These are phyloP conservation scores for Lepidium sativum DNA, from an alignment of 345 rosid species.

Conservation along the genomic window DNA sequence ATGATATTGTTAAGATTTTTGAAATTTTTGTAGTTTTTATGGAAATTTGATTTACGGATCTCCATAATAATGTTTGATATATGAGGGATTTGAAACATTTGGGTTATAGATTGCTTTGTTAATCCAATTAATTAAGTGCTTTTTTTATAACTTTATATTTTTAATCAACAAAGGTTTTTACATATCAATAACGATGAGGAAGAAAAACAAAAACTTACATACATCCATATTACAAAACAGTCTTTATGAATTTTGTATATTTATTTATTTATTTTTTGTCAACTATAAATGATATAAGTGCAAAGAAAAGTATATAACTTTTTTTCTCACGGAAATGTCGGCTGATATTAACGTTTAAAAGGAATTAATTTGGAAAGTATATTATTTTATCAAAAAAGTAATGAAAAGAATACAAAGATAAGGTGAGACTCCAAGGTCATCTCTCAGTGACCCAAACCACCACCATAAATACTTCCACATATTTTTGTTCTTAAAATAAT, in stretches of 20 bases:
- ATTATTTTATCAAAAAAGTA: not conserved
- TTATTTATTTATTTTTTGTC: not conserved
- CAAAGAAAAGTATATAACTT: not conserved
- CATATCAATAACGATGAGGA: conserved; percentile 11
- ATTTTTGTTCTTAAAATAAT: conserved; percentile 2
- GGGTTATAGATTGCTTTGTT: too few species aligned
- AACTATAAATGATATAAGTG: not conserved
- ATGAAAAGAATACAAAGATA: conserved; percentile 21
- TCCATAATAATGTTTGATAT: too few species aligned
- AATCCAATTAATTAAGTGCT: not conserved
- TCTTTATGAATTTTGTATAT: not conserved
- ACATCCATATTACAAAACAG: conserved; percentile 3
- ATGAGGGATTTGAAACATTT: too few species aligned
- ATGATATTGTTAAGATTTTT: too few species aligned
- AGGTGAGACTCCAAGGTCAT: conserved; percentile 27
- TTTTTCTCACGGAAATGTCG: conserved; percentile 19
- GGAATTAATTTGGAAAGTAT: conserved; percentile 10
- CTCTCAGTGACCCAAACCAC: conserved; percentile 24
- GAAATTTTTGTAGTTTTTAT: too few species aligned
- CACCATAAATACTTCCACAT: conserved; percentile 25
- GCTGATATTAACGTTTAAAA: conserved; percentile 15
- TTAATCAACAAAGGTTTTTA: not conserved
- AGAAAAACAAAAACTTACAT: conserved; percentile 6
- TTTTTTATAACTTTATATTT: not conserved
- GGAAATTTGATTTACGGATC: too few species aligned